Evolutionary conservation across 331 rosid species (phyloP).

Genomic region (Erythrophleum ivorense): DNA sequence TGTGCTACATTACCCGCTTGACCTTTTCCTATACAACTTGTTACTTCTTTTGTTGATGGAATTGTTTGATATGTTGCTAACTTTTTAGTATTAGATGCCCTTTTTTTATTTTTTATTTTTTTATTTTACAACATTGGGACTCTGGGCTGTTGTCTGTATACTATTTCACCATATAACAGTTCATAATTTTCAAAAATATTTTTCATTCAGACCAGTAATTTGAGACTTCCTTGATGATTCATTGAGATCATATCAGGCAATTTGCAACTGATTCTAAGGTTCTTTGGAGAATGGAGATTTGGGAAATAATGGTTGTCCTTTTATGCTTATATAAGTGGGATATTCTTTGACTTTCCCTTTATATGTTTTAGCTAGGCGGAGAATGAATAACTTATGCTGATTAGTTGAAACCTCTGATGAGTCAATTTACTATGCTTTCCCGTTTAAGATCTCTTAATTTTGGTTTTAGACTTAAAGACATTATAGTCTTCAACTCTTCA

Average conservation of each 20-base stretch:
- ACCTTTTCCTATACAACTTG: constrained; percentile 8
- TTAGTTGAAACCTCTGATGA: constrained; percentile 10
- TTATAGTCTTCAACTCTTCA: neutral
- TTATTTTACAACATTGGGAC: neutral
- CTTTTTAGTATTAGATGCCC: constrained; percentile 7
- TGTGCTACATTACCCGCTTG: constrained; percentile 34
- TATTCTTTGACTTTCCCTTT: neutral
- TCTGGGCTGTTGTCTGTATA: constrained; percentile 11
- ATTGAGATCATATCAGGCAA: neutral
- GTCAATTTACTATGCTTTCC: neutral
- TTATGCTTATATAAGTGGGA: constrained; percentile 25
- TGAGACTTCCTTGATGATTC: constrained; percentile 20
- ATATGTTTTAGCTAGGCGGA: neutral
- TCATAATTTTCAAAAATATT: neutral
- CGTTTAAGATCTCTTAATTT: constrained; percentile 19
- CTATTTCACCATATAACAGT: constrained; percentile 1
- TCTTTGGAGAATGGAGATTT: constrained; percentile 33
- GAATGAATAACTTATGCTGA: neutral
- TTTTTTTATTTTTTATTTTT: neutral
- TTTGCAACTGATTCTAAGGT: neutral
- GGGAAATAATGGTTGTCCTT: neutral
- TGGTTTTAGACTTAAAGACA: constrained; percentile 11
- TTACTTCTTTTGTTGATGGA: constrained; percentile 13
- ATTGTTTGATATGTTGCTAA: constrained; percentile 17
- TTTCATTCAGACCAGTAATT: constrained; percentile 9